Conservation (phyloP, 73 alveolate species). For the Paramecium pentaurelia region DNA sequence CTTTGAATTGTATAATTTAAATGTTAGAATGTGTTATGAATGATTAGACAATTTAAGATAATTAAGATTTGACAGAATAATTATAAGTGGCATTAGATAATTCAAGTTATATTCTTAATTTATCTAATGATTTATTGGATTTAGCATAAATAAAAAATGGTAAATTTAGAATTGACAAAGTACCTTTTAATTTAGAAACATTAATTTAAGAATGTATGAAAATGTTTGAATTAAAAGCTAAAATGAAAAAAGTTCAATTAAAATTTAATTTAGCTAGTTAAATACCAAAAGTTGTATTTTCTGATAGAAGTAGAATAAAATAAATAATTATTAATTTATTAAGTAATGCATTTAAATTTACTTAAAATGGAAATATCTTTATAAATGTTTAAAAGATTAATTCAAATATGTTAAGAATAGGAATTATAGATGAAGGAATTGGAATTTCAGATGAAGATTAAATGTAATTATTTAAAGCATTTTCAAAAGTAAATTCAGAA, state of each 20-base stretch:
- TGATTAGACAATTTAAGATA: not conserved
- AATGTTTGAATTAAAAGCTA: slow-evolving; percentile 39
- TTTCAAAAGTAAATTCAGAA: slow-evolving; percentile 58
- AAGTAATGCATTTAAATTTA: slow-evolving; percentile 67
- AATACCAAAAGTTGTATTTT: not conserved
- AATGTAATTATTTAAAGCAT: slow-evolving; percentile 50
- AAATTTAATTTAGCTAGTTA: not conserved
- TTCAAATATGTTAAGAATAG: not conserved
- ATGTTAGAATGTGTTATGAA: slow-evolving; percentile 15
- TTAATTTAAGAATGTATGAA: slow-evolving; percentile 8
- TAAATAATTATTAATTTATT: slow-evolving; percentile 58
- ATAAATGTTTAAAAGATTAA: not conserved
- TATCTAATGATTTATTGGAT: slow-evolving; percentile 53
- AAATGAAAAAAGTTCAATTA: not conserved
- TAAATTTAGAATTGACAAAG: slow-evolving; percentile 1
- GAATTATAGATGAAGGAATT: slow-evolving; percentile 64
- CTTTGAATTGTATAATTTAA: slow-evolving; percentile 40
- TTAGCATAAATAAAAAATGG: slow-evolving; percentile 50
- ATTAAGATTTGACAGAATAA: not conserved
- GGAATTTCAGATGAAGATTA: slow-evolving; percentile 62
- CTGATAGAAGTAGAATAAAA: slow-evolving; percentile 64
- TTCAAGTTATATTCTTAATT: slow-evolving; percentile 27
- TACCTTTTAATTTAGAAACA: slow-evolving; percentile 27
- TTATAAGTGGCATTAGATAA: slow-evolving; percentile 35
- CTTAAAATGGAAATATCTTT: slow-evolving; percentile 49